Evolutionary conservation across 1,139 yeast species (phyloP), one percentile per base, ranked within the genome.

Genomic region (Geotrichum australiense): DNA sequence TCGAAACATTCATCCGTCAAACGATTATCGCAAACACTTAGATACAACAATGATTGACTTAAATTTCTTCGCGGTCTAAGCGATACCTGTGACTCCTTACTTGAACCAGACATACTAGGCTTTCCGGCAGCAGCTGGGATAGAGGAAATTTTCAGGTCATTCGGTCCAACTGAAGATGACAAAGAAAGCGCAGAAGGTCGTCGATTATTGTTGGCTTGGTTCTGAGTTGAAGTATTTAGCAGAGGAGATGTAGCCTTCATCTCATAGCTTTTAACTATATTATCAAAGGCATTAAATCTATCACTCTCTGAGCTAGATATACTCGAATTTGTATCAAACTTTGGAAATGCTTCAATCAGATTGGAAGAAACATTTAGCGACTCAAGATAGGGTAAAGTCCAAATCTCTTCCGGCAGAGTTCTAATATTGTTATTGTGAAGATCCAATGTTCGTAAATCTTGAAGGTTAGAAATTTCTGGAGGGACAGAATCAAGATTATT

Each of bases 341-440:
- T 73, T 1, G 91, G 91, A 52, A 84, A 78, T 2, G 71, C 57
- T 12, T 73, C 76, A 33, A 91, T 68, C 50, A 82, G 69, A 56
- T 93, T 91, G 0, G 96, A 85, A 0, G 96, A 79, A 2, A 84
- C 70, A 60, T 93, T 91, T 52, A 87, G 68, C 3, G 65, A 64
- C 3, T 73, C 71, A 54, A 83, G 68, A 1, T 74, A 68, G 25
- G 68, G 70, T 59, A 82, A 66, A 45, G 71, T 67, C 85, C 86
- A 85, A 36, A 85, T 72, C 20, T 74, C 78, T 27, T 71, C 73
- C 0, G 93, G 89, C 29, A 91, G 63, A 5, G 66, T 56, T 52
- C 84, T 80, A 52, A 91, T 69, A 56, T 87, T 89, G 61, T 91
- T 91, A 39, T 85, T 74, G 61, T 91, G 97, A 38, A 87, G 64